Conservation (phyloP, 768 basidiomycete genomes). For the Lactifluus volemus region DNA sequence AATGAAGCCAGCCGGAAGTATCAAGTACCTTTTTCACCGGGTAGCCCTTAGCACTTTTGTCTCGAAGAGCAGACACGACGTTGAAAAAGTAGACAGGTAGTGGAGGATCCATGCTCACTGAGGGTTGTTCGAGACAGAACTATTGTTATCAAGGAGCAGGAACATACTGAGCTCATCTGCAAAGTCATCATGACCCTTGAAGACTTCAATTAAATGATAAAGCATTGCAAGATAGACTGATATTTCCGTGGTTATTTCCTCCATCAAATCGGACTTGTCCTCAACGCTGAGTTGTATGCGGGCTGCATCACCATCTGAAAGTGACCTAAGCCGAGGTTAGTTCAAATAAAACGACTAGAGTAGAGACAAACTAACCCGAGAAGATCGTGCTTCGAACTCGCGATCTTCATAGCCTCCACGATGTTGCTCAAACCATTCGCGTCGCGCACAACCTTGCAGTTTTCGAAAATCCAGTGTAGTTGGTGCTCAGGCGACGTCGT, state of each 20-base stretch:
- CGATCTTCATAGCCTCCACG: constrained; percentile 84
- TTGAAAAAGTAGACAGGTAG: constrained; percentile 89
- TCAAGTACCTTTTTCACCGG: constrained; percentile 85
- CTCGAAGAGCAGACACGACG: constrained; percentile 80
- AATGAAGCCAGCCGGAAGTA: not conserved
- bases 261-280: constrained; percentile 72
- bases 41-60: constrained; percentile 91
- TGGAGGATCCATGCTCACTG: constrained; percentile 94
- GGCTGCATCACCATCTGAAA: constrained; percentile 65
- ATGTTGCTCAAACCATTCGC: constrained; percentile 79
- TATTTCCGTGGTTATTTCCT: constrained; percentile 87
- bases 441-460: constrained; percentile 75
- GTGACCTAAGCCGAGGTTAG: constrained; percentile 38
- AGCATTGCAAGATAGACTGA: constrained; percentile 92
- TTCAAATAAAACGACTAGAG: not conserved
- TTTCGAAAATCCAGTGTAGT: constrained; percentile 91
- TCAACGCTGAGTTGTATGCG: constrained; percentile 61
- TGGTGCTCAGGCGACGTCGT: constrained; percentile 91
- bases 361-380: constrained; percentile 43
- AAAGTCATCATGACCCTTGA: constrained; percentile 89
- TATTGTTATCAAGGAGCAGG: not conserved
- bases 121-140: constrained; percentile 8
- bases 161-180: constrained; percentile 91
- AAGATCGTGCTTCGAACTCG: constrained; percentile 77
- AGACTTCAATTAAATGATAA: constrained; percentile 90